Conservation (phyloP, 108 stramenopile genomes). For the Fragilaria radians region DNA sequence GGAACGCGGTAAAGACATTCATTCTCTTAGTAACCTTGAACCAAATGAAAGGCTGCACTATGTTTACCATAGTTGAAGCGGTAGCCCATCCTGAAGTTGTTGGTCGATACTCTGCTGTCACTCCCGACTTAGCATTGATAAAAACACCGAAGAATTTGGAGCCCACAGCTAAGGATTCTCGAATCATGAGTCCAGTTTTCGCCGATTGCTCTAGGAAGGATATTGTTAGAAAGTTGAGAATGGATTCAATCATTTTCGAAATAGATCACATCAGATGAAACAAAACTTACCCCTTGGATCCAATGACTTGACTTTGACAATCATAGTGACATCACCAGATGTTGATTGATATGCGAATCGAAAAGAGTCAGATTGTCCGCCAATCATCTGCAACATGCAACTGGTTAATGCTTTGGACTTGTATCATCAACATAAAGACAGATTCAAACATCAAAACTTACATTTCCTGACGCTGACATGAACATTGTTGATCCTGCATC, state of each 20-base stretch:
- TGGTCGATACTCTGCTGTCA: not conserved
- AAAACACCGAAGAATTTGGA: not conserved
- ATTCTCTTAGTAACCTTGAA: slow-evolving; percentile 9
- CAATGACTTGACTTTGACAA: not conserved
- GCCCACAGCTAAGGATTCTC: slow-evolving; percentile 2
- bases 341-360: not conserved
- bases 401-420: no score
- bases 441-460: no score
- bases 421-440: no score
- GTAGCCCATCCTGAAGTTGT: not conserved
- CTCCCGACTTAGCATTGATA: not conserved
- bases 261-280: no score
- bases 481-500: not conserved
- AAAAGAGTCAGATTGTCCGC: not conserved
- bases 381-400: no score
- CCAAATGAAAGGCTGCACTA: not conserved
- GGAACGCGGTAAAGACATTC: slow-evolving; percentile 5
- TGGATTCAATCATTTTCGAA: no score
- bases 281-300: not conserved
- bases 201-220: slow-evolving; percentile 1
- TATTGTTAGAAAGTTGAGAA: no score
- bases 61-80: no score
- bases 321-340: not conserved
- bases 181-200: slow-evolving; percentile 9
- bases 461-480: not conserved